Evolutionary conservation across 805 yeast genomes (phyloP).

Genomic region (Wickerhamiella nectarea): DNA sequence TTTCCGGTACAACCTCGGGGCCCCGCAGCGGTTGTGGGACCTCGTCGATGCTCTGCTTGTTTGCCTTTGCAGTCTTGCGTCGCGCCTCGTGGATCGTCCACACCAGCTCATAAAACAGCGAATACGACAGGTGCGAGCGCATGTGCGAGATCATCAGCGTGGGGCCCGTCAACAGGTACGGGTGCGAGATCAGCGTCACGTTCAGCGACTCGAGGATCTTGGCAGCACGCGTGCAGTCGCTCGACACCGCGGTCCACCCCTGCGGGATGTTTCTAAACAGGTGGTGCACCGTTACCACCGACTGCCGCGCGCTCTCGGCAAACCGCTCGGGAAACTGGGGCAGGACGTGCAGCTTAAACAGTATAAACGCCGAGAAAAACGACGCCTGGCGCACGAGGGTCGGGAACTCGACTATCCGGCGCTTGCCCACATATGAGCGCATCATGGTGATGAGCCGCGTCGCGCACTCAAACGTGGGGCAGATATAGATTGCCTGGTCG

Average conservation of each 20-base stretch:
- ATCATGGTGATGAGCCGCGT: slow-evolving; percentile 70
- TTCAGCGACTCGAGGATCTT: slow-evolving; percentile 80
- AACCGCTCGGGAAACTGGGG: slow-evolving; percentile 55
- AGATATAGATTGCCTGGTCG: slow-evolving; percentile 74
- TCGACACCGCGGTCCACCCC: slow-evolving; percentile 83
- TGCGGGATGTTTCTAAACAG: slow-evolving; percentile 74
- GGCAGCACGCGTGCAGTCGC: slow-evolving; percentile 84
- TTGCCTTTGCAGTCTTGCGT: slow-evolving; percentile 35
- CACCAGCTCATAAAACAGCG: slow-evolving; percentile 78
- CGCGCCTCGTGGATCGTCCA: slow-evolving; percentile 94
- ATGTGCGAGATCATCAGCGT: slow-evolving; percentile 72
- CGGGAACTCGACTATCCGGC: slow-evolving; percentile 70
- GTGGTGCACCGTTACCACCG: slow-evolving; percentile 85
- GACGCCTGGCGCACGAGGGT: slow-evolving; percentile 78
- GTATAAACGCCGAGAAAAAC: slow-evolving; percentile 55
- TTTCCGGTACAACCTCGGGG: slow-evolving; percentile 33
- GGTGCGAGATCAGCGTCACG: slow-evolving; percentile 74
- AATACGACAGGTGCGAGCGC: slow-evolving; percentile 86
- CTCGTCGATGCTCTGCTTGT: slow-evolving; percentile 5
- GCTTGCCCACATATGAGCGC: slow-evolving; percentile 52
- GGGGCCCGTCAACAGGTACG: slow-evolving; percentile 60
- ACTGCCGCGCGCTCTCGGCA: slow-evolving; percentile 80
- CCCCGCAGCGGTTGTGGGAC: slow-evolving; percentile 14
- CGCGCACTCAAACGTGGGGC: slow-evolving; percentile 65
- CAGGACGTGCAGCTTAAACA: slow-evolving; percentile 71